Evolutionary conservation across 2,329 filamentous ascomycete genomes (phyloP).

Genomic region (Exutisphaerella laricina): DNA sequence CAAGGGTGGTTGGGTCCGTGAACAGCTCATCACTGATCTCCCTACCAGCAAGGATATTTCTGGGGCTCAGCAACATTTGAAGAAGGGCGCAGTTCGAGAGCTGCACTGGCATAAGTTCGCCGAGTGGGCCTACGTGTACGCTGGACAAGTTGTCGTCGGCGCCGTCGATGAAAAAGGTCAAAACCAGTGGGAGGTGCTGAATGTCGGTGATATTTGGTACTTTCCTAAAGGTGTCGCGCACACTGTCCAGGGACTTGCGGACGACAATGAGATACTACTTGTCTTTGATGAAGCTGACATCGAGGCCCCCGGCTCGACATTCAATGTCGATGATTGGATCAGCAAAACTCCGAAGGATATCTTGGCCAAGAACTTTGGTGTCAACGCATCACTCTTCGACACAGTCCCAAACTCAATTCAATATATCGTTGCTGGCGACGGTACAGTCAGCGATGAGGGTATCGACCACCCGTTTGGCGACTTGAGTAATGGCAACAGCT

Average conservation of each 20-base stretch:
- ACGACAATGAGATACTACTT: constrained; percentile 60
- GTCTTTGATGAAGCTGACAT: constrained; percentile 46
- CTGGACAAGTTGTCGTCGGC: constrained; percentile 48
- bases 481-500: constrained; percentile 52
- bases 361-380: constrained; percentile 61
- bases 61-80: constrained; percentile 62
- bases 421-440: constrained; percentile 53
- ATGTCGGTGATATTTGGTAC: constrained; percentile 30
- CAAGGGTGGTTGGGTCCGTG: constrained; percentile 60
- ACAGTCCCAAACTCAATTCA: constrained; percentile 53
- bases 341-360: constrained; percentile 59
- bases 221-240: constrained; percentile 52
- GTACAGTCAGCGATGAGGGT: constrained; percentile 46
- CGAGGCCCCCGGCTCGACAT: constrained; percentile 56
- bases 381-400: constrained; percentile 55
- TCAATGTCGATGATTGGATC: constrained; percentile 63
- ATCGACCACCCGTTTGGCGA: constrained; percentile 46
- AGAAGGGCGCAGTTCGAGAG: no score
- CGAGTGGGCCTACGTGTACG: constrained; percentile 52
- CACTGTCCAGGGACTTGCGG: constrained; percentile 58
- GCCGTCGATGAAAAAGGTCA: constrained; percentile 50
- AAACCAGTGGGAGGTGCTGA: constrained; percentile 47
- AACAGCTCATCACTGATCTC: constrained; percentile 62
- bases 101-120: no score
- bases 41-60: constrained; percentile 61